A percentile compares a stretch with the other conserved stretches of the same genome.
phyloP scores from a whole-genome alignment of 1,284 basidiomycete genomes.

The Exsudoporus floridanus region DNA sequence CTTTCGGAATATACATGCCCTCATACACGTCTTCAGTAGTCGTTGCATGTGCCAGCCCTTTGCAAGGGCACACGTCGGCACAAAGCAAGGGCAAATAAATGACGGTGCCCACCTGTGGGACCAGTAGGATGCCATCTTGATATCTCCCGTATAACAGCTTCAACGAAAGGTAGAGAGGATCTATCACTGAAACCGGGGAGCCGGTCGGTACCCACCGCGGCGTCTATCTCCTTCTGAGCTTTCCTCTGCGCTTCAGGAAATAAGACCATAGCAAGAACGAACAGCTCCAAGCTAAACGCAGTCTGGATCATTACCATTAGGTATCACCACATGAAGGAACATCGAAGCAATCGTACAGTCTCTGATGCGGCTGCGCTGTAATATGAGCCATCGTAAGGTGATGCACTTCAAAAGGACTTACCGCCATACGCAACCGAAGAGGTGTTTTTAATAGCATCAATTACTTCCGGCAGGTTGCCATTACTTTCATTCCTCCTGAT shows the following conservation, averaged over 20 bases:
- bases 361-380: not conserved
- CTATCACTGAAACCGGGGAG: not conserved
- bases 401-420: not conserved
- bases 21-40: constrained; percentile 42
- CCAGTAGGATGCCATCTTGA: not conserved
- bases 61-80: not conserved
- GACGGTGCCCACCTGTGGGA: not conserved
- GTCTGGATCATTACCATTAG: not conserved
- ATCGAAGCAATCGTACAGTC: not conserved
- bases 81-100: not conserved
- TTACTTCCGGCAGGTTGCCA: not conserved
- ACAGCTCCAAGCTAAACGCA: not conserved
- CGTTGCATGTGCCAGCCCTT: constrained; percentile 44
- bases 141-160: not conserved
- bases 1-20: constrained; percentile 42
- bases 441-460: not conserved
- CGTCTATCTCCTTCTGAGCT: not conserved
- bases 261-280: not conserved
- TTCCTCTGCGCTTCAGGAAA: not conserved
- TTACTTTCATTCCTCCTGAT: not conserved
- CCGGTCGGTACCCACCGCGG: not conserved
- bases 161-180: not conserved
- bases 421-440: not conserved
- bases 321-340: not conserved
- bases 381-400: not conserved